A percentile compares a stretch with the other conserved stretches of the same genome.
Evolutionary conservation across 345 rosid species (phyloP).

Genomic region (Rubroshorea leprosula): DNA sequence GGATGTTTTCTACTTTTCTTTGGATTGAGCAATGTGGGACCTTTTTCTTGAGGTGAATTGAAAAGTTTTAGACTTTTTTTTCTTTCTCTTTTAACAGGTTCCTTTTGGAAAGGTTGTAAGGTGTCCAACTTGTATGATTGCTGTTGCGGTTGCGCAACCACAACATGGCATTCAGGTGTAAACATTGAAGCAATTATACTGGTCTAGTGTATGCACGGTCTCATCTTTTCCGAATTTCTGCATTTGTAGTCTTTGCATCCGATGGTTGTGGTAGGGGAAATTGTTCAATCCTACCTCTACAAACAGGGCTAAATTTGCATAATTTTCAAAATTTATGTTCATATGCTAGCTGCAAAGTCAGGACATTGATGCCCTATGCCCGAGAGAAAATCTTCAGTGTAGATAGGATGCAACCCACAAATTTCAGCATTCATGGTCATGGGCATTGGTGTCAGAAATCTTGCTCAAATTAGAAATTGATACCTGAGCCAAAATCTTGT

Average conservation of each 20-base stretch:
- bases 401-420: too few species aligned
- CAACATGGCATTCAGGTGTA: conserved; percentile 85
- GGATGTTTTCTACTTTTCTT: neutral
- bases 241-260: too few species aligned
- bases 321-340: neutral
- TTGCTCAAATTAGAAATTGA: neutral
- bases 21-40: neutral
- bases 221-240: too few species aligned
- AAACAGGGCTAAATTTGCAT: neutral
- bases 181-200: neutral
- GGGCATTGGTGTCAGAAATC: neutral
- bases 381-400: too few species aligned
- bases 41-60: neutral
- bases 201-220: neutral
- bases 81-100: conserved; percentile 37
- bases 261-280: too few species aligned
- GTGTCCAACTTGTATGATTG: conserved; percentile 79
- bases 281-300: too few species aligned
- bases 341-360: neutral
- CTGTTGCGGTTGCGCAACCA: conserved; percentile 83
- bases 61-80: conserved; percentile 5
- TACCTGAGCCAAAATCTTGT: too few species aligned
- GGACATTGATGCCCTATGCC: too few species aligned
- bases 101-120: conserved; percentile 92
- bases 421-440: too few species aligned